Base-by-base conservation (phyloP, 2,329 filamentous ascomycete genomes). In the Aspergillus tubingensis region DNA sequence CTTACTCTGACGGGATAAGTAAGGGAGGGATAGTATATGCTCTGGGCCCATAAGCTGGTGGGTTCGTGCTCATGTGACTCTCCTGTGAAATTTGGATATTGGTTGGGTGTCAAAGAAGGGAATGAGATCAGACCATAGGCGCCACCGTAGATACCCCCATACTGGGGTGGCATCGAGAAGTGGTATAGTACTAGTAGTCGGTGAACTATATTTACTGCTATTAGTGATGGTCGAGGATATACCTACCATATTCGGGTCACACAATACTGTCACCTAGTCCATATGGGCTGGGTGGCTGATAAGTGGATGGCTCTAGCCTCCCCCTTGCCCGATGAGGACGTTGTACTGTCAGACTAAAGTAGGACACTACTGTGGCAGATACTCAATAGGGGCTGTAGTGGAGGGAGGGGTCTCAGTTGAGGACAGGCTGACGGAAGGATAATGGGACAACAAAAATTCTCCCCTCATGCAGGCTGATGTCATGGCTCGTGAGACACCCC, bases 391-490 rank as follows among this genome's bases (percentile, higher is more conserved):
- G 44, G 23, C 21, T 27, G 44, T 13, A 23, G 44, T 27, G 19
- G 41, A 19, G 17, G 41, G 13, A 30, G 27, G 27, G 10, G 27
- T 30, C 30, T 15, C 50, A 53, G 5, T 30, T 5, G 17, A n/a
- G 17, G 32, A 10, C 25, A 54, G 38, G 17, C 52, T 44, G 53
- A 43, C 27, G 39, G 53, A 47, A 47, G 25, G 41, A 55, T 41
- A 17, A 32, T 41, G 53, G 52, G 39, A 36, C 53, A 44, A 47
- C 53, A 47, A 17, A 44, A 41, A 38, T 55, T 41, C 41, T 38
- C 41, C 41, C 44, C n/a, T 32, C 39, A 30, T 55, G 53, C 53
- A 44, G 25, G 53, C 39, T 55, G 53, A 55, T 55, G 53, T 55
- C 53, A 55, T 55, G 53, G 41, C 53, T 55, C 53, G 53, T 36